Evolutionary conservation across 257 asterid species (phyloP).

Genomic region (Ocimum tenuiflorum): DNA sequence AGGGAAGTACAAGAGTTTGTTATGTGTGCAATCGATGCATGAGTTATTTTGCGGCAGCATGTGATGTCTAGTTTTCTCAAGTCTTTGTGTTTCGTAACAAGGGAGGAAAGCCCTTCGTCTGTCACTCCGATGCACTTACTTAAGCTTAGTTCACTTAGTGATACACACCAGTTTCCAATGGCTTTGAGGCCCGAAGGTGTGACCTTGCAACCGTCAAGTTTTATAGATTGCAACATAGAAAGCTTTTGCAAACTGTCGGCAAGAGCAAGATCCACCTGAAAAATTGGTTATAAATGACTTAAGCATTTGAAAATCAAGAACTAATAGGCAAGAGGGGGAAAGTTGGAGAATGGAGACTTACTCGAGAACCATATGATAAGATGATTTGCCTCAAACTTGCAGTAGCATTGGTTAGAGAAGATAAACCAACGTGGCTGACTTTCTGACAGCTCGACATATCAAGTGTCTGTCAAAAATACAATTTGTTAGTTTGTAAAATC

Average conservation of each 20-base stretch:
- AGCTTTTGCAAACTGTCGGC: slow-evolving; percentile 70
- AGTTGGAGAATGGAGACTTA: slow-evolving; percentile 42
- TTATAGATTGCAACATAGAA: slow-evolving; percentile 54
- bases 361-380: slow-evolving; percentile 66
- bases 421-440: slow-evolving; percentile 67
- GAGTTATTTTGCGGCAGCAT: slow-evolving; percentile 75
- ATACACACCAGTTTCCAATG: slow-evolving; percentile 60
- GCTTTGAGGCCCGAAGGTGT: slow-evolving; percentile 75
- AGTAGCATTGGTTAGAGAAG: slow-evolving; percentile 59
- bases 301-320: neutral
- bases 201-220: slow-evolving; percentile 78
- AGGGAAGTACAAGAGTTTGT: slow-evolving; percentile 64
- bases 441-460: slow-evolving; percentile 88
- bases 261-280: slow-evolving; percentile 75
- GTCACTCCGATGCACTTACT: slow-evolving; percentile 80
- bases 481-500: neutral
- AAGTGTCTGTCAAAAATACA: slow-evolving; percentile 51
- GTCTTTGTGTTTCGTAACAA: slow-evolving; percentile 57
- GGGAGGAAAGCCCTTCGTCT: slow-evolving; percentile 72
- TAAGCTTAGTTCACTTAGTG: slow-evolving; percentile 66
- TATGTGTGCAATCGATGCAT: slow-evolving; percentile 50
- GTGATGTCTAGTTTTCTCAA: slow-evolving; percentile 74
- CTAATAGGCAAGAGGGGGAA: neutral
- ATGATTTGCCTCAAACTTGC: slow-evolving; percentile 55
- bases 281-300: slow-evolving; percentile 11